Conservation (phyloP, 768 basidiomycete genomes). For the Myochromella boudieri region DNA sequence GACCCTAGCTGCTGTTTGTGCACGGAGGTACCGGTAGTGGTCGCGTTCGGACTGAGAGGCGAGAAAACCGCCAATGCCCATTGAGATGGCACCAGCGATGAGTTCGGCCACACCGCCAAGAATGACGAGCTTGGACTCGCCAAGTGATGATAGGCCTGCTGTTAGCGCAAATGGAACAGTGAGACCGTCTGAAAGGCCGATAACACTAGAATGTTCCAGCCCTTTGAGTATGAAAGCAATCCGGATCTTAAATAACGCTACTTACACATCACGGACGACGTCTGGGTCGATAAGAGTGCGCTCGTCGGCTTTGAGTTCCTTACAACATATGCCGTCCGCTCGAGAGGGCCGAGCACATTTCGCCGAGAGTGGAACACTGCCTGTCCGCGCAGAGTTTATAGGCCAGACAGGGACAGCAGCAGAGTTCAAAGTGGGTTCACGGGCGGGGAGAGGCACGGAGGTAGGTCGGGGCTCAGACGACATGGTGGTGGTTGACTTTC, state of each 20-base stretch:
- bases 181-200: slow-evolving; percentile 87
- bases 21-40: slow-evolving; percentile 81
- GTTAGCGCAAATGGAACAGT: slow-evolving; percentile 92
- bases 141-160: slow-evolving; percentile 86
- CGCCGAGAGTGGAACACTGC: slow-evolving; percentile 45
- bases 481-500: slow-evolving; percentile 17
- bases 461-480: slow-evolving; percentile 19
- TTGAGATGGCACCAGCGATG: slow-evolving; percentile 93
- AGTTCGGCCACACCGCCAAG: slow-evolving; percentile 95
- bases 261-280: slow-evolving; percentile 83
- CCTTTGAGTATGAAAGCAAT: not conserved
- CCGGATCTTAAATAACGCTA: slow-evolving; percentile 11
- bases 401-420: slow-evolving; percentile 64
- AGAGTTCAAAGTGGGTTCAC: slow-evolving; percentile 16
- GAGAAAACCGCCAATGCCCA: slow-evolving; percentile 98
- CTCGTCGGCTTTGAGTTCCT: slow-evolving; percentile 83
- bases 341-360: slow-evolving; percentile 59
- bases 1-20: slow-evolving; percentile 80
- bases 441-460: slow-evolving; percentile 34
- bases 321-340: slow-evolving; percentile 78
- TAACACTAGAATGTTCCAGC: slow-evolving; percentile 53
- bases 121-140: slow-evolving; percentile 88
- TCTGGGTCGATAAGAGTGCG: slow-evolving; percentile 85
- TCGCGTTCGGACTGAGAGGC: slow-evolving; percentile 97
- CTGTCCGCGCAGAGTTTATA: slow-evolving; percentile 42